Base-by-base conservation (phyloP, 2,329 filamentous ascomycete genomes). In the Macrophomina phaseolina region DNA sequence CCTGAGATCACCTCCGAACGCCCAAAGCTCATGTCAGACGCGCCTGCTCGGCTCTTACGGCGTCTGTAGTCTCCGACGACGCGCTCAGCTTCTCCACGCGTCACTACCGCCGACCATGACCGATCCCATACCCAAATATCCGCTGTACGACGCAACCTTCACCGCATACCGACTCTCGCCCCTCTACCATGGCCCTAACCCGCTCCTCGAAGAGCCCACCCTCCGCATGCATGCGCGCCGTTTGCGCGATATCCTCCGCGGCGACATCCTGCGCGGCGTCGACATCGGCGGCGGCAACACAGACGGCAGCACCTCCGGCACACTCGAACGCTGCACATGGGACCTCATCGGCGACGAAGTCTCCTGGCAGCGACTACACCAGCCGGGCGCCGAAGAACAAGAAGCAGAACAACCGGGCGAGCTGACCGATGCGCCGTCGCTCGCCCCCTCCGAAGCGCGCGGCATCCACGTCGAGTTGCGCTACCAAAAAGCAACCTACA, bases 111-210 rank as follows among this genome's bases (percentile, higher is more conserved):
- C 40, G 52, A 23, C 51, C 62, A 78, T 78, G 77, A 73, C 73
- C 66, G 73, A 76, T 65, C 56, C 58, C 30, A 74, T 77, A 42
- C 74, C 76, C 7, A 72, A 74, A 18, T 80, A 81, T 65, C 81
- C 83, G 11, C 77, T 86, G 46, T 83, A 85, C 71, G 81, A 83
- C 71, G 81, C 81, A n/a, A 85, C 83, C 34, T 86, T 83, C 80
- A 82, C 77, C n/a, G 74, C 84, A 61, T 83, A 85, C 72, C 83
- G 84, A 69, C 74, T 86, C 8, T 85, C 84, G 4, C 84, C 84
- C n/a, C 79, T 87, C 46, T 81, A 85, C 72, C 81, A 85, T 70
- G 79, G 76, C 66, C 77, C 78, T 49, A 34, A 72, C 4, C 72
- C 72, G 0, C 73, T 80, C 5, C 74, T 82, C 51, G 65, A 73